A percentile compares a stretch with the other conserved stretches of the same genome.
phyloP scores from a whole-genome alignment of 2,329 filamentous ascomycete genomes.

The Fusarium algeriense region DNA sequence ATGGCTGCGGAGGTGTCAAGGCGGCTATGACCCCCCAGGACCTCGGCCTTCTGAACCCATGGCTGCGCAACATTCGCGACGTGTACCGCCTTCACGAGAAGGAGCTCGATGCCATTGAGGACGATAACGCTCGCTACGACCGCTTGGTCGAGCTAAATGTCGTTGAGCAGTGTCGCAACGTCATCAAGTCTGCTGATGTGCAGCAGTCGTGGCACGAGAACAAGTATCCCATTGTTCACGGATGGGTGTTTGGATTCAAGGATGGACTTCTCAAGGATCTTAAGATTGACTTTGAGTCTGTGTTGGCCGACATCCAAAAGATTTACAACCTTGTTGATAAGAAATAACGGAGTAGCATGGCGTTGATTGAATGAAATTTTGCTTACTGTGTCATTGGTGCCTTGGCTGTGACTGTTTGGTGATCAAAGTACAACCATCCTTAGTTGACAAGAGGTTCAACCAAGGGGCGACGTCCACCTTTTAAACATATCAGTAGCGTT shows the following conservation, averaged over 20 bases:
- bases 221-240: slow-evolving; percentile 76
- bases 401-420: not conserved
- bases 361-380: slow-evolving; percentile 28
- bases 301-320: slow-evolving; percentile 70
- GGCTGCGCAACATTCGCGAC: slow-evolving; percentile 80
- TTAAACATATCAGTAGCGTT: slow-evolving; percentile 37
- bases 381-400: not conserved
- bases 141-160: slow-evolving; percentile 89
- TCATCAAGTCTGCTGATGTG: slow-evolving; percentile 85
- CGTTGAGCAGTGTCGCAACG: slow-evolving; percentile 78
- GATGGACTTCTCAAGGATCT: slow-evolving; percentile 76
- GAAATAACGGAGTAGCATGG: slow-evolving; percentile 37
- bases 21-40: slow-evolving; percentile 79
- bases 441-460: not conserved
- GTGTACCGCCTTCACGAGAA: slow-evolving; percentile 78
- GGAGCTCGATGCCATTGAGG: slow-evolving; percentile 73
- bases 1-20: slow-evolving; percentile 82
- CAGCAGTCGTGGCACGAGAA: slow-evolving; percentile 76
- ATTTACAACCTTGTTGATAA: slow-evolving; percentile 68
- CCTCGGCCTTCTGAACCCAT: slow-evolving; percentile 77
- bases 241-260: slow-evolving; percentile 78
- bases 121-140: slow-evolving; percentile 71
- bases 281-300: slow-evolving; percentile 70
- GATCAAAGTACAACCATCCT: not conserved
- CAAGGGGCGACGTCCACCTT: slow-evolving; percentile 19